Evolutionary conservation across 352 stramenopile genomes (phyloP).

Genomic region (Globisporangium nunn): DNA sequence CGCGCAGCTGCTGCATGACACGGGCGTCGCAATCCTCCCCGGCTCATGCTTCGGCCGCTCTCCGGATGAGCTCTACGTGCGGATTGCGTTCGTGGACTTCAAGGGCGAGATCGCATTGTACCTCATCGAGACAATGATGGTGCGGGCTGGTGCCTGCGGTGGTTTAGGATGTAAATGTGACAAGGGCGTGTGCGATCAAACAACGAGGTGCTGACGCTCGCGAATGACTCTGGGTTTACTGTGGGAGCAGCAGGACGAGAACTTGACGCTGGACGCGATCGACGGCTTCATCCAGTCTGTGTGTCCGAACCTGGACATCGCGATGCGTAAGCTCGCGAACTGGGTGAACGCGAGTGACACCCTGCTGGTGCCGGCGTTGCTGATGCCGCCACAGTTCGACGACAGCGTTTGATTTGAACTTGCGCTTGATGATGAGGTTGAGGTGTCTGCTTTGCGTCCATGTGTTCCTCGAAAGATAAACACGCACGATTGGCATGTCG

Average conservation of each 20-base stretch:
- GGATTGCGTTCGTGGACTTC: slow-evolving; percentile 84
- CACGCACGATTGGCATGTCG: too few species aligned
- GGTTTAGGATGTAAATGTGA: background rate
- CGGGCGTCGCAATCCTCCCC: slow-evolving; percentile 77
- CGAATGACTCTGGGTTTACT: background rate
- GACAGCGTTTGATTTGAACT: slow-evolving; percentile 1
- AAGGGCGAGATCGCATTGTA: slow-evolving; percentile 85
- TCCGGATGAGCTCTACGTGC: slow-evolving; percentile 68
- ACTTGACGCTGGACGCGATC: slow-evolving; percentile 59
- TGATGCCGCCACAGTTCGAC: slow-evolving; percentile 12
- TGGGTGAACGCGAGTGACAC: slow-evolving; percentile 40
- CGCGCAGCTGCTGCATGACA: slow-evolving; percentile 72
- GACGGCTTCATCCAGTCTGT: slow-evolving; percentile 86
- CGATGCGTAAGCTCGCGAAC: slow-evolving; percentile 67
- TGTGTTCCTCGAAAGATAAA: too few species aligned
- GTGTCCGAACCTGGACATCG: slow-evolving; percentile 79
- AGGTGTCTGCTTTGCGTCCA: too few species aligned
- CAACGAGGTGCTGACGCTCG: background rate
- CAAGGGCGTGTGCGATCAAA: background rate
- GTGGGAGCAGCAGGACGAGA: slow-evolving; percentile 26
- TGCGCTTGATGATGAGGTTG: too few species aligned
- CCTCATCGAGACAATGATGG: slow-evolving; percentile 83
- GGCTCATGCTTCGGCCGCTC: slow-evolving; percentile 78
- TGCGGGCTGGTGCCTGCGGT: background rate
- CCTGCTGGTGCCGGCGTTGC: slow-evolving; percentile 10